Base-by-base conservation (phyloP, 768 basidiomycete species). In the Leucosporidium scottii region DNA sequence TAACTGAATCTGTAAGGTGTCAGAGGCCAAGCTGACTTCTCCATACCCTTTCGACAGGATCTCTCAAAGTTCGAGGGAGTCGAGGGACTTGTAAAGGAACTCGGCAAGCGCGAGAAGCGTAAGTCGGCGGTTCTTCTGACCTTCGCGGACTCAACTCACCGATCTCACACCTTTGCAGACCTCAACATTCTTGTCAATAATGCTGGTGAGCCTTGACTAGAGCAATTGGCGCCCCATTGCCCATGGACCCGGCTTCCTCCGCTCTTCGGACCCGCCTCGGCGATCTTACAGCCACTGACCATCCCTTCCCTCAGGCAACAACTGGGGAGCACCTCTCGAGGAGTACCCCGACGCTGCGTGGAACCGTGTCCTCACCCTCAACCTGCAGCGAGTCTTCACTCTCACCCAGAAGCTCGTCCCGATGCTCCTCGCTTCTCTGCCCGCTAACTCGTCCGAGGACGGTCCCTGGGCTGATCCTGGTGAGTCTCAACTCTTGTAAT, bases 391-490 rank as follows among this genome's bases (percentile, higher is more conserved):
- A 15, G 57, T 59, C 12, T 87, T 87, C 75, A 85, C 83, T 1
- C 74, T 87, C 36, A 85, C 84, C 12, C 86, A 87, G 74, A 83
- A 83, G 73, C 78, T 84, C 20, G 75, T 86, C 1, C 86, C 86
- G 12, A 78, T 87, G 20, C 79, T 87, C 15, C 81, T 82, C 2
- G 81, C 80, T 23, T 83, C 79, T 25, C 28, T 67, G 4, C 47
- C 61, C 0, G 28, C 15, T 39, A 56, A 82, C 80, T 4, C 75
- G 76, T 65, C 76, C 34, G 23, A 48, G 34, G 64, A 73, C 82
- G n/a, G 82, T 80, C 27, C 82, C 82, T 50, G 83, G 87, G 65
- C 86, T 85, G 74, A 87, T 85, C 69, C 86, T 83, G 64, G 58
- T 82, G 71, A 59, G 56, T 54, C 9, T 58, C n/a, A 30, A 5